Base-by-base conservation (phyloP, 116 monocot species). In the Papilionanthe hybrid region DNA sequence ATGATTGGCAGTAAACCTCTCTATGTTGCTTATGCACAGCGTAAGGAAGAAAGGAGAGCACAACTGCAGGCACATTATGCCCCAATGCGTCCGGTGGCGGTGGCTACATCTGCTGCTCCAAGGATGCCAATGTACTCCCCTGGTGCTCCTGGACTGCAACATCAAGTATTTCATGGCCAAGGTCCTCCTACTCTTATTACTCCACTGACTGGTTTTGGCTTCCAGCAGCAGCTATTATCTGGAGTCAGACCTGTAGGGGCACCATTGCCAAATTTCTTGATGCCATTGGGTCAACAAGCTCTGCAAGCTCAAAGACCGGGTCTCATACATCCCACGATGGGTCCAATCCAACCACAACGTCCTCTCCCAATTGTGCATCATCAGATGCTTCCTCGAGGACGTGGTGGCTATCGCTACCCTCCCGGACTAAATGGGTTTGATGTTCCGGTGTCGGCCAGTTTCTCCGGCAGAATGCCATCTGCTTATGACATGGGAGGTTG, bases 121-220 rank as follows among this genome's bases (percentile, higher is more conserved):
- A n/a, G n/a, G n/a, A n/a, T n/a, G n/a, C n/a, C n/a, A n/a, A n/a
- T n/a, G n/a, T n/a, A n/a, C n/a, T n/a, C n/a, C n/a, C n/a, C n/a
- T n/a, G n/a, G n/a, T n/a, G n/a, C n/a, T n/a, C 94, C 89, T 68
- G 91, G 91, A 67, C 19, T 95, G 75, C 91, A 88, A 1, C 93
- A 93, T 53, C 94, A 89, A 32, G 60, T 97, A 19, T 94, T 97
- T 78, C 94, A 92, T 85, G 96, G 96, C 32, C 96, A 96, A 83
- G 86, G 84, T 13, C 96, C 93, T 78, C 90, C 96, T 45, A 80
- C 91, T 29, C 84, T 97, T 68, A 88, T 94, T 63, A 85, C 92
- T 73, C 85, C 88, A 57, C 49, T 12, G 49, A 49, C 9, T 84
- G 84, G 79, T 45, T 86, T 84, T 69, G 84, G 82, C 63, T 86